phyloP scores from a whole-genome alignment of 306 rosid species.

The Begonia fuchsioides region DNA sequence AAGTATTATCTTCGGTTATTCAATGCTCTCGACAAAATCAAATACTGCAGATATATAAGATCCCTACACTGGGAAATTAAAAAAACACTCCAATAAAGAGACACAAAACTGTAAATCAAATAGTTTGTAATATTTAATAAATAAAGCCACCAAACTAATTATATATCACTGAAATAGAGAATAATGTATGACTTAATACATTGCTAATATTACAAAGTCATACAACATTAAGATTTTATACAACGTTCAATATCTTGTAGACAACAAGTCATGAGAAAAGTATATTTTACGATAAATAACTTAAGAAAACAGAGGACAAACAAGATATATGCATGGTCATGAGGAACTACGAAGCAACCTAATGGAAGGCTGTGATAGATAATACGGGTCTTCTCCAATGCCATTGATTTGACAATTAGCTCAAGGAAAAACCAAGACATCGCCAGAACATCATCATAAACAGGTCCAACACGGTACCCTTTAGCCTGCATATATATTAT shows the following conservation, averaged over 20 bases:
- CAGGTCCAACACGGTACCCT: slow-evolving; percentile 99
- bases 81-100: too few relatives aligned
- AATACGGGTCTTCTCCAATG: slow-evolving; percentile 83
- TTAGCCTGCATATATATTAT: slow-evolving; percentile 59
- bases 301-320: slow-evolving; percentile 3
- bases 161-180: neutral
- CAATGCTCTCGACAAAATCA: too few relatives aligned
- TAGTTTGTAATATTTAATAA: too few relatives aligned
- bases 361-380: slow-evolving; percentile 81
- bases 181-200: neutral
- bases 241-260: too few relatives aligned
- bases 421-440: slow-evolving; percentile 99
- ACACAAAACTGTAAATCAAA: too few relatives aligned
- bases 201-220: neutral
- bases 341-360: slow-evolving; percentile 27
- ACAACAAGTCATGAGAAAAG: too few relatives aligned
- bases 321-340: neutral
- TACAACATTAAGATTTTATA: too few relatives aligned
- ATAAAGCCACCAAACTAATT: too few relatives aligned
- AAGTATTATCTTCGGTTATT: too few relatives aligned
- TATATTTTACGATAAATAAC: neutral
- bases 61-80: too few relatives aligned
- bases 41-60: too few relatives aligned
- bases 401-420: slow-evolving; percentile 96
- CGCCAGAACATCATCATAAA: slow-evolving; percentile 97